Conservation (phyloP, 2,329 filamentous ascomycete genomes). For the Aspergillus persii region DNA sequence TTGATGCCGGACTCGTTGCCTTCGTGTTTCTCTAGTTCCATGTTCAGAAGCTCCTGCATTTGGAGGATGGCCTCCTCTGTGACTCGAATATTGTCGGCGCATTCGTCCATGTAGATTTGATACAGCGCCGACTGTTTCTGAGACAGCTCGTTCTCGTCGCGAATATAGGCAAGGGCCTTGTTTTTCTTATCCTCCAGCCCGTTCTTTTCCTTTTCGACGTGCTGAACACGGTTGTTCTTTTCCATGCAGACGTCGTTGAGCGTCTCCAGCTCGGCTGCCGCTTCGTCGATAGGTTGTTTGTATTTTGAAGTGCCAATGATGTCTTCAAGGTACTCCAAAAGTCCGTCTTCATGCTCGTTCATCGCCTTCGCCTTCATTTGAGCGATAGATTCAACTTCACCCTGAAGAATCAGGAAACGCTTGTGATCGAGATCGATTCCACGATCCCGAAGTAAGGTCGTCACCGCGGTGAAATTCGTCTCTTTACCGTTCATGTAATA, state of each 20-base stretch:
- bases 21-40: slow-evolving; percentile 86
- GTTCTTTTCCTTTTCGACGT: slow-evolving; percentile 96
- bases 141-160: slow-evolving; percentile 88
- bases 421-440: slow-evolving; percentile 98
- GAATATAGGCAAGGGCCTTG: slow-evolving; percentile 82
- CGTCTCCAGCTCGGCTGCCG: slow-evolving; percentile 82
- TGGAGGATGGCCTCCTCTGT: slow-evolving; percentile 88
- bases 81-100: slow-evolving; percentile 81
- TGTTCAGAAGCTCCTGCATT: slow-evolving; percentile 81
- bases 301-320: slow-evolving; percentile 99
- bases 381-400: slow-evolving; percentile 96
- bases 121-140: slow-evolving; percentile 89
- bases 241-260: slow-evolving; percentile 94
- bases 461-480: slow-evolving; percentile 90
- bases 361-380: slow-evolving; percentile 98
- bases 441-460: slow-evolving; percentile 77
- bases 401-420: slow-evolving; percentile 93
- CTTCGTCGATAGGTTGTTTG: slow-evolving; percentile 94
- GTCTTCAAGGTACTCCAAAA: slow-evolving; percentile 95
- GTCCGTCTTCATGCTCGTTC: slow-evolving; percentile 92
- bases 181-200: slow-evolving; percentile 94
- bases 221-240: slow-evolving; percentile 92
- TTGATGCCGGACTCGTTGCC: slow-evolving; percentile 90
- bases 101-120: slow-evolving; percentile 86
- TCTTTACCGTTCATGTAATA: slow-evolving; percentile 93